Percentiles rank a stretch among this genome's conserved stretches.
These are phyloP conservation scores for Monosporascus sp. DNA, from an alignment of 2,329 filamentous ascomycete species.

Conservation along the genomic window DNA sequence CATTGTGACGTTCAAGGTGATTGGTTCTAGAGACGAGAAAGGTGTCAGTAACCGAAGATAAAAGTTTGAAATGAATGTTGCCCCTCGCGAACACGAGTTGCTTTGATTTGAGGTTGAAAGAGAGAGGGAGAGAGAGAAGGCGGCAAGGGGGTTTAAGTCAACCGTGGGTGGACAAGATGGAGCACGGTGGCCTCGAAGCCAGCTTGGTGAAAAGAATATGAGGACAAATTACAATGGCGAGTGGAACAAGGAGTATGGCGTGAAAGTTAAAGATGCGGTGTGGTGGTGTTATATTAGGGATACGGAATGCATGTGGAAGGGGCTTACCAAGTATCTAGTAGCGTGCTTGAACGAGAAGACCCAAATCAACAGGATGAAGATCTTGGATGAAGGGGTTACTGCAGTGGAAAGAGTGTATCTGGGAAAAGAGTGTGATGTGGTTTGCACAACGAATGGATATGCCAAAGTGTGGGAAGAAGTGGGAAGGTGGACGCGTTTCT, in stretches of 20 bases:
- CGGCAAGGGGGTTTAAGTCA: too few relatives aligned
- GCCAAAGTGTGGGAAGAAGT: too few relatives aligned
- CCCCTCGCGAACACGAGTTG: background rate
- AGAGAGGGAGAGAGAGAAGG: too few relatives aligned
- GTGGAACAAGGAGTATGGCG: background rate
- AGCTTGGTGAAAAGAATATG: background rate
- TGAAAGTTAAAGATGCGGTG: background rate
- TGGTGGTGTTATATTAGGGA: background rate
- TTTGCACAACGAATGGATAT: too few relatives aligned
- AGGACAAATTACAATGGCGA: background rate
- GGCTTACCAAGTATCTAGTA: background rate
- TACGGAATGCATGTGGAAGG: background rate
- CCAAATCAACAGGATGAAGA: background rate
- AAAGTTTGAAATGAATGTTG: background rate
- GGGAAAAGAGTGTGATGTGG: background rate
- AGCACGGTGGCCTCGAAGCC: background rate
- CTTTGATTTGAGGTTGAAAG: too few relatives aligned
- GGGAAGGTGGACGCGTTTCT: too few relatives aligned
- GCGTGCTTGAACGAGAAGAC: background rate
- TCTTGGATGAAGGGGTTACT: background rate
- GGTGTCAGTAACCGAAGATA: background rate
- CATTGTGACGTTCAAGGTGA: background rate
- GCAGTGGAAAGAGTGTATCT: background rate
- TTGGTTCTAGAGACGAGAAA: background rate
- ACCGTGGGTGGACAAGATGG: too few relatives aligned